A percentile compares a stretch with the other conserved stretches of the same genome.
Conservation (phyloP, 768 basidiomycete species). For the Termitomyces sp. region DNA sequence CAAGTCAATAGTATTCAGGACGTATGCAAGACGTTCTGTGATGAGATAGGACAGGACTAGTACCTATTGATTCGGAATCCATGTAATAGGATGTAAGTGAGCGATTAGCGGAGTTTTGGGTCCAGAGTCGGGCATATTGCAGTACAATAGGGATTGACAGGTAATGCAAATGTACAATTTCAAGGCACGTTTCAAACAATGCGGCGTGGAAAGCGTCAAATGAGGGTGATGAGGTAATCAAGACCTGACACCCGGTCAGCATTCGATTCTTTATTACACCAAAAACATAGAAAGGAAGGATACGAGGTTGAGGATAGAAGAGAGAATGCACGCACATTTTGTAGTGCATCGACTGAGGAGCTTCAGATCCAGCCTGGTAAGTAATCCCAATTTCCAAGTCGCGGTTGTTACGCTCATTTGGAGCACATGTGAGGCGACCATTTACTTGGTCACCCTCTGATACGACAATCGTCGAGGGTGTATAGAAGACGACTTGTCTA, state of each 20-base stretch:
- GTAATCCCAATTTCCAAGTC: slow-evolving; percentile 88
- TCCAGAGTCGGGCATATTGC: neutral
- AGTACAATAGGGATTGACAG: neutral
- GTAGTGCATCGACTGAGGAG: slow-evolving; percentile 50
- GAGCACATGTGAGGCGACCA: slow-evolving; percentile 73
- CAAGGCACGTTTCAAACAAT: neutral
- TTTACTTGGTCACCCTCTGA: slow-evolving; percentile 65
- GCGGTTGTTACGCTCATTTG: slow-evolving; percentile 90
- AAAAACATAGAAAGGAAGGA: slow-evolving; percentile 12
- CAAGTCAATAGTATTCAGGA: neutral
- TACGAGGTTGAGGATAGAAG: slow-evolving; percentile 8
- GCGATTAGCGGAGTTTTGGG: neutral
- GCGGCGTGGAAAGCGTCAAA: neutral
- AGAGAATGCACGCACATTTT: slow-evolving; percentile 73
- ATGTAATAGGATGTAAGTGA: neutral
- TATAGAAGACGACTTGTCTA: slow-evolving; percentile 98
- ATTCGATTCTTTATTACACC: slow-evolving; percentile 27
- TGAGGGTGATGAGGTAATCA: slow-evolving; percentile 35
- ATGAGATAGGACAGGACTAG: slow-evolving; percentile 4
- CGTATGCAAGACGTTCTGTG: slow-evolving; percentile 4
- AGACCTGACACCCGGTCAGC: slow-evolving; percentile 75
- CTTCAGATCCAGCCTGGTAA: slow-evolving; percentile 48
- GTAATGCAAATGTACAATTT: neutral
- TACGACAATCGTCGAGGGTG: slow-evolving; percentile 69
- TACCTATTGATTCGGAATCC: slow-evolving; percentile 9